Conservation (phyloP, 2,329 filamentous ascomycete genomes). For the Stagonosporopsis rhizophila region DNA sequence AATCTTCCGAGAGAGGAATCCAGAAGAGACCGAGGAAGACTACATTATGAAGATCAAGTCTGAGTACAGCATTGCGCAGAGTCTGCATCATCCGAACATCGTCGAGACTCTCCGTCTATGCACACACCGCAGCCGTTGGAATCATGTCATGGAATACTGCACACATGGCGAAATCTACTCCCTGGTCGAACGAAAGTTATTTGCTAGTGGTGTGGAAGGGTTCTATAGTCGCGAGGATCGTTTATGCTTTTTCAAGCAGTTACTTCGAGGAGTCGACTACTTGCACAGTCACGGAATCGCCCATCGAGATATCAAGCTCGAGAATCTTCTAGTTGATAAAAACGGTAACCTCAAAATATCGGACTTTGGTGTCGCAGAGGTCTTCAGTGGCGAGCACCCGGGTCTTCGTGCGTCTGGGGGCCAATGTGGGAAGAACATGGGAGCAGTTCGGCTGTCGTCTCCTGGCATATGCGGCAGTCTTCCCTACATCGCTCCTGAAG, state of each 20-base stretch:
- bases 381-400: slow-evolving; percentile 82
- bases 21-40: slow-evolving; percentile 72
- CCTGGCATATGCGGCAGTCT: slow-evolving; percentile 85
- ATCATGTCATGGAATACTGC: slow-evolving; percentile 94
- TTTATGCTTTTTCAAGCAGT: slow-evolving; percentile 87
- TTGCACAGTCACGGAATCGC: slow-evolving; percentile 85
- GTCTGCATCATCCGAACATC: slow-evolving; percentile 84
- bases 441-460: slow-evolving; percentile 71
- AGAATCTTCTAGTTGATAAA: slow-evolving; percentile 81
- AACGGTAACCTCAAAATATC: slow-evolving; percentile 88
- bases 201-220: slow-evolving; percentile 60
- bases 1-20: slow-evolving; percentile 78
- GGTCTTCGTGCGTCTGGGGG: slow-evolving; percentile 76
- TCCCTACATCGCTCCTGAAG: slow-evolving; percentile 88
- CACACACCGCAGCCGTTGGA: slow-evolving; percentile 76
- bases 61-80: slow-evolving; percentile 87
- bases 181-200: slow-evolving; percentile 68
- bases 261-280: slow-evolving; percentile 82
- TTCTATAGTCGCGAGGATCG: slow-evolving; percentile 71
- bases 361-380: slow-evolving; percentile 88
- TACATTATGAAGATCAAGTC: slow-evolving; percentile 91
- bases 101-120: slow-evolving; percentile 81
- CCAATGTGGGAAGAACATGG: slow-evolving; percentile 76
- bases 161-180: slow-evolving; percentile 79
- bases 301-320: slow-evolving; percentile 88